A percentile compares a stretch with the other conserved stretches of the same genome.
Conservation (phyloP, 2,329 filamentous ascomycete species). For the Colletotrichum orchidophilum region DNA sequence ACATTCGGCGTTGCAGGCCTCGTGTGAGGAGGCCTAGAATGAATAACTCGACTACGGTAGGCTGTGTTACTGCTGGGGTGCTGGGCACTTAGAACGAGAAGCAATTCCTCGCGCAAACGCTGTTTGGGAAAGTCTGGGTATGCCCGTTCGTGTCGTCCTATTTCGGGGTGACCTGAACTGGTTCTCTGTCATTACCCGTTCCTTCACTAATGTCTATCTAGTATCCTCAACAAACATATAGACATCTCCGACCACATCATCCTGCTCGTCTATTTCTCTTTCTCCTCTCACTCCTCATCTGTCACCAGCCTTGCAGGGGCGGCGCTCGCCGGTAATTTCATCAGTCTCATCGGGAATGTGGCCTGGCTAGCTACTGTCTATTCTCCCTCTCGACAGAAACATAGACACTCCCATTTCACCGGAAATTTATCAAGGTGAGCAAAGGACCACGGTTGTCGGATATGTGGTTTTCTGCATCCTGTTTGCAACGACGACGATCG, state of each 20-base stretch:
- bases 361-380: not conserved
- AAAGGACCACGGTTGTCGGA: constrained; percentile 30
- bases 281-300: not conserved
- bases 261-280: not conserved
- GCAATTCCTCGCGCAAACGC: not conserved
- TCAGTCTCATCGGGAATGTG: not conserved
- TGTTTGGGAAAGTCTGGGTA: not conserved
- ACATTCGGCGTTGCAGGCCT: not conserved
- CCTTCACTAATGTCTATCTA: not conserved
- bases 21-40: not conserved
- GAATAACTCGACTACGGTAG: constrained; percentile 12
- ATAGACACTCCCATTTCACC: not conserved
- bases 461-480: constrained; percentile 35
- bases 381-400: not conserved
- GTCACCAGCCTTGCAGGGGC: not conserved
- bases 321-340: not conserved
- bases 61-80: not conserved
- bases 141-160: not conserved
- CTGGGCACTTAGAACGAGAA: not conserved
- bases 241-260: not conserved
- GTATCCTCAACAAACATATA: not conserved
- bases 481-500: constrained; percentile 35
- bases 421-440: constrained; percentile 17
- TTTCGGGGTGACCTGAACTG: not conserved
- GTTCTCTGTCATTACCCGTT: not conserved